Base-by-base conservation (phyloP, 345 rosid genomes). In the Microthlaspi erraticum region DNA sequence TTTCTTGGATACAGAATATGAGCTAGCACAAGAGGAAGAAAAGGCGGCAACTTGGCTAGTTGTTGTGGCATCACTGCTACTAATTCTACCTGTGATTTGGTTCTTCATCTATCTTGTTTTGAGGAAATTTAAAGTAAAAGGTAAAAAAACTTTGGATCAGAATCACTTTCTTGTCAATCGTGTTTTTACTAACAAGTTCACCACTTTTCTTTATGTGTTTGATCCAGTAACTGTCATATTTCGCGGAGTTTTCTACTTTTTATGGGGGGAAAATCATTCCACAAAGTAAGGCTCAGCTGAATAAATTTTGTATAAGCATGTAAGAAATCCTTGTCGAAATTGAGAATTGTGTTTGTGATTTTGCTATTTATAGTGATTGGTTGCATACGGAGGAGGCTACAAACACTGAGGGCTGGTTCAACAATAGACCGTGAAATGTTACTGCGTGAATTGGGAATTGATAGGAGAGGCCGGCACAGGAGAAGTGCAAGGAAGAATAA, bases 381-480 rank as follows among this genome's bases (percentile, higher is more conserved):
- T 60, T 55, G 14, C 41, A 56, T 64, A 44, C 36, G 62, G 69
- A 72, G 54, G 49, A 46, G 64, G 46, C 1, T 69, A 62, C 56
- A 1, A 42, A 16, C 73, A 57, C 18, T 49, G 45, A 73, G 66
- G 20, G 50, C 26, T 52, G 42, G 63, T 60, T 34, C 73, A 53
- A 60, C 57, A 39, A 18, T 63, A 54, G 75, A 75, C 66, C 79
- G 63, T 29, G 79, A 69, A 54, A 32, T 62, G 60, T 31, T 75
- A 45, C 23, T 75, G 39, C 79, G 79, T 38, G 79, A 75, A 48
- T 13, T 75, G 17, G 79, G 79, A 61, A 68, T 75, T 18, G 71
- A 75, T 14, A 69, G 70, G 70, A 75, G 74, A 62, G 38, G 37
- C 34, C 31, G 49, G n/a, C 38, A 12, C 38, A 43, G 49, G 58